Conservation (phyloP, 306 rosid species). For the Sindora glabra region DNA sequence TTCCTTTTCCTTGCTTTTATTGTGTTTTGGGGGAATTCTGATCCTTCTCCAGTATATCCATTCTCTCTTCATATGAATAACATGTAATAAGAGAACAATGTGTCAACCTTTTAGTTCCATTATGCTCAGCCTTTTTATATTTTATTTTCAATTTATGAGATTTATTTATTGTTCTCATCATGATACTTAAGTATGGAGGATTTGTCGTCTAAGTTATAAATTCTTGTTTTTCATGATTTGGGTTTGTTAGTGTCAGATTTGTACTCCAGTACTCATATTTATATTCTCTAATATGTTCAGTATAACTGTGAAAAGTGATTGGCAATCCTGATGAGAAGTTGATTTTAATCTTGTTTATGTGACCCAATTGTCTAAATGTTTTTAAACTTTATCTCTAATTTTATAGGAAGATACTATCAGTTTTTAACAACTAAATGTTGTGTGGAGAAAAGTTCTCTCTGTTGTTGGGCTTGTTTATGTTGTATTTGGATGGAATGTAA, state of each 20-base stretch:
- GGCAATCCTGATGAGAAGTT: background rate
- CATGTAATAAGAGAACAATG: too few species aligned
- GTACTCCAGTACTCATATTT: background rate
- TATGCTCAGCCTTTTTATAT: constrained; percentile 1
- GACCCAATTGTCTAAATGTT: background rate
- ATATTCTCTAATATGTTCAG: background rate
- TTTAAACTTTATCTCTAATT: background rate
- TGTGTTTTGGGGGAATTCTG: too few species aligned
- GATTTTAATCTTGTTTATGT: background rate
- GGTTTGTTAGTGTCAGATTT: background rate
- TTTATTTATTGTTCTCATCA: background rate
- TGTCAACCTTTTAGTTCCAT: background rate
- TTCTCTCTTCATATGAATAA: too few species aligned
- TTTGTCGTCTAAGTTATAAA: background rate
- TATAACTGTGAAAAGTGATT: background rate
- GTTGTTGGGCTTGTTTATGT: too few species aligned
- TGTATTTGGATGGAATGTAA: too few species aligned
- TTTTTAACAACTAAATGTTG: too few species aligned
- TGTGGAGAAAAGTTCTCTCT: too few species aligned
- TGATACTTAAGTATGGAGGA: background rate
- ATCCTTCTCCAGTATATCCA: too few species aligned
- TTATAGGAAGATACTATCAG: too few species aligned
- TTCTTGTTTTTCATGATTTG: constrained; percentile 4
- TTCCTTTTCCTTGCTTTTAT: too few species aligned
- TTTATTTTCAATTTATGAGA: background rate